phyloP scores from a whole-genome alignment of 768 basidiomycete species.

The Serendipita sp. region DNA sequence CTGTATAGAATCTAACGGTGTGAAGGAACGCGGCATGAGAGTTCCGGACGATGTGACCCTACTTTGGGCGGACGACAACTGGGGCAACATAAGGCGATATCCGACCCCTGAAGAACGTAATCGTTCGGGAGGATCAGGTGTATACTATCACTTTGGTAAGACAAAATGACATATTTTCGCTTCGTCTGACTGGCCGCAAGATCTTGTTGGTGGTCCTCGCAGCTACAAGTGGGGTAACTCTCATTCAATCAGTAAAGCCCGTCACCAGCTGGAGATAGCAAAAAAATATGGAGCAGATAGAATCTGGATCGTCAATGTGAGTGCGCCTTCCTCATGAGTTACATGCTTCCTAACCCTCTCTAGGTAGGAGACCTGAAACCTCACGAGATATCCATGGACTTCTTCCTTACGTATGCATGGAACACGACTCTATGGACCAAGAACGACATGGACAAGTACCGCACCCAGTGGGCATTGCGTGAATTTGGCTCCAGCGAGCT shows the following conservation, averaged over 20 bases:
- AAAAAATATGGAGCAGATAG: slow-evolving; percentile 19
- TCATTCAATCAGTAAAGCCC: background rate
- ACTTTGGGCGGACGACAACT: slow-evolving; percentile 62
- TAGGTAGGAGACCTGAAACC: slow-evolving; percentile 60
- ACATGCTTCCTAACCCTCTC: too few species aligned
- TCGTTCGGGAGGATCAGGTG: slow-evolving; percentile 49
- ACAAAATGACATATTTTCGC: too few species aligned
- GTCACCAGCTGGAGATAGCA: slow-evolving; percentile 68
- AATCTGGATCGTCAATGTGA: background rate
- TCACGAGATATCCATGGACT: slow-evolving; percentile 53
- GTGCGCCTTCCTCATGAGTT: background rate
- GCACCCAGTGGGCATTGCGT: slow-evolving; percentile 41
- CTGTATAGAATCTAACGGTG: too few species aligned
- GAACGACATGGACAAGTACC: slow-evolving; percentile 36
- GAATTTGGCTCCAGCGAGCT: slow-evolving; percentile 36
- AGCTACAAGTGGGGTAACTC: background rate
- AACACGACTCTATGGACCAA: slow-evolving; percentile 30
- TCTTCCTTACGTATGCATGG: slow-evolving; percentile 49
- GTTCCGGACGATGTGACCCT: slow-evolving; percentile 53
- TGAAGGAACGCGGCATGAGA: slow-evolving; percentile 31
- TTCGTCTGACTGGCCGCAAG: too few species aligned
- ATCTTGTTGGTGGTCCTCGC: background rate
- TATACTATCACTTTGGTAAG: slow-evolving; percentile 42
- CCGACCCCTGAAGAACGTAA: slow-evolving; percentile 37
- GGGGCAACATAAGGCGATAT: slow-evolving; percentile 52